Conservation (phyloP, 345 rosid genomes). For the Aquilaria sinensis region DNA sequence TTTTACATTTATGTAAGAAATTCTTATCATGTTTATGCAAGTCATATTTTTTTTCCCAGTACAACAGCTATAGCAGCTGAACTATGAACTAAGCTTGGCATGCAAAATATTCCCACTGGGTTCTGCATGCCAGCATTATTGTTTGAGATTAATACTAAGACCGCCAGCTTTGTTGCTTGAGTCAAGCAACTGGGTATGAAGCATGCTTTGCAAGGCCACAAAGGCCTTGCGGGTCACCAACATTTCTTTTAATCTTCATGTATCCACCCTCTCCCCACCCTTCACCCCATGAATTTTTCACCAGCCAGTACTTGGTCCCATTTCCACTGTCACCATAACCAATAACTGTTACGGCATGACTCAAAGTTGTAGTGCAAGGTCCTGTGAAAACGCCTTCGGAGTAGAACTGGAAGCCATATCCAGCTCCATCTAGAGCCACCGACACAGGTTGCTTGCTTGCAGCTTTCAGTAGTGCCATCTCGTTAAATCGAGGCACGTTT, state of each 20-base stretch:
- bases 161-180: too few relatives aligned
- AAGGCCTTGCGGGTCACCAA: slow-evolving; percentile 23
- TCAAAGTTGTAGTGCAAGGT: slow-evolving; percentile 30
- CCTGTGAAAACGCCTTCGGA: slow-evolving; percentile 34
- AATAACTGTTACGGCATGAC: slow-evolving; percentile 41
- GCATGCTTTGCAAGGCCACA: slow-evolving; percentile 49
- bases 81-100: too few relatives aligned
- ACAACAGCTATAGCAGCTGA: too few relatives aligned
- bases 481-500: slow-evolving; percentile 38
- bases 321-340: slow-evolving; percentile 39
- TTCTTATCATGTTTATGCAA: too few relatives aligned
- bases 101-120: too few relatives aligned
- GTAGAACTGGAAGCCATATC: slow-evolving; percentile 17
- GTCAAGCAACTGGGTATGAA: slow-evolving; percentile 34
- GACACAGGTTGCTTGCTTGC: slow-evolving; percentile 61
- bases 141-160: too few relatives aligned
- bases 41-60: too few relatives aligned
- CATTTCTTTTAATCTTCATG: slow-evolving; percentile 39
- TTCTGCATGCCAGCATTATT: too few relatives aligned
- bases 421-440: slow-evolving; percentile 24
- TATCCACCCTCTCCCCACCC: slow-evolving; percentile 59
- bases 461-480: slow-evolving; percentile 36
- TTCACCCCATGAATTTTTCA: slow-evolving; percentile 56
- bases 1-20: too few relatives aligned
- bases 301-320: slow-evolving; percentile 41